Evolutionary conservation across 164 flowering plant genomes (phyloP), one percentile per base, ranked within the genome.

Genomic region (Aristolochia californica): DNA sequence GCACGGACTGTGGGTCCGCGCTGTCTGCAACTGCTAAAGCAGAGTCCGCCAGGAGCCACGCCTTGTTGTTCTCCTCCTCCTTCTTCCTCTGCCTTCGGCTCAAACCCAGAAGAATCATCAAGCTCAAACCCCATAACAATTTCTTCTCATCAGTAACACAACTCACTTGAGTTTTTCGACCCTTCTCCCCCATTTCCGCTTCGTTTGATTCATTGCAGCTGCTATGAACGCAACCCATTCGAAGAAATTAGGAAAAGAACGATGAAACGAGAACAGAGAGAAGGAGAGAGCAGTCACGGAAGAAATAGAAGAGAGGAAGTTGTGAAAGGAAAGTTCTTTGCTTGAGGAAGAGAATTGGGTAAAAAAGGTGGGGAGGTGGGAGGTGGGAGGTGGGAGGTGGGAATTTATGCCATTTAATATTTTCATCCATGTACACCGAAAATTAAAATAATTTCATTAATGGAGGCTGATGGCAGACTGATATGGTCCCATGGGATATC

Each of bases 11-110:
- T 11, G 90, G 94, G 23, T 91, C 97, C 14, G 68, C 71, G 57
- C 43, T 59, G 0, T 28, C 60, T 13, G 2, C 72, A 7, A 71
- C 80, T 43, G 74, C 73, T 11, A 79, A 83, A 30, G 79, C 83
- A 9, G 91, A 69, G 56, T 85, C 86, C 4, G 88, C 94, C 1
- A 91, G 77, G 67, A 91, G 70, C 97, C 97, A 87, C 5, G 89
- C 84, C 62, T 83, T 83, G 63, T 87, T 82, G 60, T 91, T 80
- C 66, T 84, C 90, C 9, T 13, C 38, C 45, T 55, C 58, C 13
- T 9, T 20, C 15, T 22, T 43, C 49, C 43, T 50, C 48, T 11
- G 14, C 13, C 24, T 23, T n/a, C 25, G 18, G 13, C 5, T 38
- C 13, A n/a, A 45, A 22, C 48, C 45, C 23, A 5, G 25, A 11